A percentile compares a stretch with the other conserved stretches of the same genome.
Conservation (phyloP, 495 filamentous ascomycete species). For the Xylaria flabelliformis region DNA sequence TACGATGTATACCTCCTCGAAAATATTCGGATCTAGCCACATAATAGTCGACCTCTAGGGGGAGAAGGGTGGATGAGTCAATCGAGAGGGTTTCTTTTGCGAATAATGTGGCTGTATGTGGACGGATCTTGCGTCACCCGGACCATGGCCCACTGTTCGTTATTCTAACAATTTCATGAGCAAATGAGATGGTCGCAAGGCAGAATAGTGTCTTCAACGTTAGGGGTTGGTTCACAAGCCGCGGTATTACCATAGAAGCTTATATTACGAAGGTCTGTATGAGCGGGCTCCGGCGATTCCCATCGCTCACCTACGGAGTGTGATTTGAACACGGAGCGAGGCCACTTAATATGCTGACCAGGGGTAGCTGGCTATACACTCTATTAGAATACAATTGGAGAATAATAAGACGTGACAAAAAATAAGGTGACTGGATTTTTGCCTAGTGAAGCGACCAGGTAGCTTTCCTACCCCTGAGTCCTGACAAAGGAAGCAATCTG, state of each 20-base stretch:
- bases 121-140: neutral
- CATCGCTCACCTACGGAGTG: constrained; percentile 1
- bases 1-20: neutral
- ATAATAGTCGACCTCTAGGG: neutral
- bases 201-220: neutral
- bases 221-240: neutral
- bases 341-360: neutral
- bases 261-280: neutral
- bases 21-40: neutral
- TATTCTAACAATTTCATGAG: neutral
- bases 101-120: neutral
- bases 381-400: too few species aligned
- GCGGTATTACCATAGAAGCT: neutral
- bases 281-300: constrained; percentile 3
- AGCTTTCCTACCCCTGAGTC: too few species aligned
- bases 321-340: neutral
- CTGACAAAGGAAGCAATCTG: too few species aligned
- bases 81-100: neutral
- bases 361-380: too few species aligned
- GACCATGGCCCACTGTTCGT: neutral
- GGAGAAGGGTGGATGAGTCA: neutral
- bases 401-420: too few species aligned
- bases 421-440: neutral
- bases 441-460: neutral
- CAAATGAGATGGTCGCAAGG: neutral